These are phyloP conservation scores for Conringia planisiliqua DNA, from an alignment of 345 rosid species.

Conservation along the genomic window DNA sequence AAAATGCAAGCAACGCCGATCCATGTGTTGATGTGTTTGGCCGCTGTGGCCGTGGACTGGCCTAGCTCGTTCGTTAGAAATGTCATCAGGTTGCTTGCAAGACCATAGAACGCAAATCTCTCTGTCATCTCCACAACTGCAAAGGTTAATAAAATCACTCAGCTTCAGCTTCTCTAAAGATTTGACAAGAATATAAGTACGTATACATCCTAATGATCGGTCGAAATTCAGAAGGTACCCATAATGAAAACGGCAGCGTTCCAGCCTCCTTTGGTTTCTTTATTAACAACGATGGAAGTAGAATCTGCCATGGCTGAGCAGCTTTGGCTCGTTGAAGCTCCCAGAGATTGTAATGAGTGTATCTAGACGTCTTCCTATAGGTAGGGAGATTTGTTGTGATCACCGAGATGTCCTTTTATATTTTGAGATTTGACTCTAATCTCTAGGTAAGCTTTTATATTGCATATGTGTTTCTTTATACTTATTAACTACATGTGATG, in stretches of 20 bases:
- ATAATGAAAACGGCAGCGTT: constrained; percentile 79
- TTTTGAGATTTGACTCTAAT: neutral
- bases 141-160: neutral
- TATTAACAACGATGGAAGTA: neutral
- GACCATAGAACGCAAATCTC: constrained; percentile 78
- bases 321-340: constrained; percentile 1
- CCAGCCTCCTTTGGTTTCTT: constrained; percentile 68
- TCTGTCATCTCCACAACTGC: constrained; percentile 81
- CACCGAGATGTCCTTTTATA: constrained; percentile 8
- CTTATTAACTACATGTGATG: neutral
- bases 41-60: constrained; percentile 52
- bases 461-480: neutral
- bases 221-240: constrained; percentile 35
- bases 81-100: constrained; percentile 68
- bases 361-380: constrained; percentile 7
- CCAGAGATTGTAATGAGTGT: constrained; percentile 5
- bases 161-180: neutral
- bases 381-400: neutral
- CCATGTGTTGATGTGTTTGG: constrained; percentile 75
- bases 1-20: constrained; percentile 71
- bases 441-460: constrained; percentile 10
- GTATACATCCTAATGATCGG: neutral
- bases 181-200: neutral
- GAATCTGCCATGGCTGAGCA: constrained; percentile 24
- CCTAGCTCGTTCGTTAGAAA: constrained; percentile 67